Percentiles rank a stretch among this genome's conserved stretches.
These are phyloP conservation scores for Sanghuangporus sanghuang DNA, from an alignment of 1,284 basidiomycete genomes.

Conservation along the genomic window DNA sequence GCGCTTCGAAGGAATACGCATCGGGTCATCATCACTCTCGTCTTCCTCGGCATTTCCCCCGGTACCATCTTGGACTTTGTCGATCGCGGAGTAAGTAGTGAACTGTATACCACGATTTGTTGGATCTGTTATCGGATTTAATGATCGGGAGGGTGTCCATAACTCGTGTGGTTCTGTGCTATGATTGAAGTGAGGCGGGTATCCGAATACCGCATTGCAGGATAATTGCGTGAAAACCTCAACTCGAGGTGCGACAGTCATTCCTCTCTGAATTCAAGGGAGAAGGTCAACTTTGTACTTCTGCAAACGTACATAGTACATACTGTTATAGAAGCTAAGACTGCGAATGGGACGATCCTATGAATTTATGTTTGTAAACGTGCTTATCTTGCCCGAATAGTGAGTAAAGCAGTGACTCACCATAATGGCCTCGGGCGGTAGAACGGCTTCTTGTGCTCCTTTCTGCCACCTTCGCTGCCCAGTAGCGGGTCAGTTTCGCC, in stretches of 20 bases:
- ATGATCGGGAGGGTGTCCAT: conserved; percentile 16
- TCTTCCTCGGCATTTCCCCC: conserved; percentile 31
- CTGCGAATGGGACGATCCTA: conserved; percentile 72
- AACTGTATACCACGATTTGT: not conserved
- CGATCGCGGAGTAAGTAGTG: conserved; percentile 16
- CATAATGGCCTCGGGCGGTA: conserved; percentile 63
- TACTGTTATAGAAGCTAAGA: conserved; percentile 61
- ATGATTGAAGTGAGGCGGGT: conserved; percentile 32
- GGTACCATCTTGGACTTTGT: conserved; percentile 23
- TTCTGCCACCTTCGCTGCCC: conserved; percentile 13
- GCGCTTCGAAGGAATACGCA: conserved; percentile 41
- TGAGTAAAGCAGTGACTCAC: conserved; percentile 26
- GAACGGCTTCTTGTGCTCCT: conserved; percentile 48
- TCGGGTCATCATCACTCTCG: conserved; percentile 38
- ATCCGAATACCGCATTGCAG: conserved; percentile 50
- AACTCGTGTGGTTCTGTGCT: conserved; percentile 28
- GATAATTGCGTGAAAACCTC: conserved; percentile 76
- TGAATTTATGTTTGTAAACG: not conserved
- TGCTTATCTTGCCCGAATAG: not conserved
- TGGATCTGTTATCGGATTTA: not conserved
- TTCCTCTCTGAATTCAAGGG: conserved; percentile 51
- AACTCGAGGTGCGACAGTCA: conserved; percentile 72
- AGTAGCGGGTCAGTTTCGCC: conserved; percentile 31
- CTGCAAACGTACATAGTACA: conserved; percentile 24
- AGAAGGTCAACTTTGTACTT: conserved; percentile 5